These are phyloP conservation scores for Cytospora mali DNA, from an alignment of 2,329 filamentous ascomycete genomes.

Conservation along the genomic window DNA sequence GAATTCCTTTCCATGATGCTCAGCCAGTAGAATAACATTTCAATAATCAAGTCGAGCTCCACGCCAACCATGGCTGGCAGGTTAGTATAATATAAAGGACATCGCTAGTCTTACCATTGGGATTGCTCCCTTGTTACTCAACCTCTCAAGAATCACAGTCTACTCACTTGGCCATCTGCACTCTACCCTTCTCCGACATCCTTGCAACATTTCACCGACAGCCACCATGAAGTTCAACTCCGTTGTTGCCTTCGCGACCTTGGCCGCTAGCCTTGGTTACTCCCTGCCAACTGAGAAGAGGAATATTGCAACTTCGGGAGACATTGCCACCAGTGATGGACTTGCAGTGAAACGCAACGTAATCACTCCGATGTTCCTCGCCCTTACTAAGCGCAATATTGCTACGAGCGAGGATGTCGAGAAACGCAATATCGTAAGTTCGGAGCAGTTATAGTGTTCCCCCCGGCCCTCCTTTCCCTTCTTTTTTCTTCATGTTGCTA, in stretches of 20 bases:
- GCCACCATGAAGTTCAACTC: slow-evolving; percentile 1
- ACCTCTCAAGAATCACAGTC: neutral
- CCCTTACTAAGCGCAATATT: neutral
- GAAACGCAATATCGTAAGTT: neutral
- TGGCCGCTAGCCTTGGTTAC: neutral
- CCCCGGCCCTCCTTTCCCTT: neutral
- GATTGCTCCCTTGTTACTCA: neutral
- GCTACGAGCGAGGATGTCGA: neutral
- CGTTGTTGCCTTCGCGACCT: neutral
- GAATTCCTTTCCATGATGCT: neutral
- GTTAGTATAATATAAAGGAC: neutral
- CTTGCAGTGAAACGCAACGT: neutral
- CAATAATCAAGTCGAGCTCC: neutral
- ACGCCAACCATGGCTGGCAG: neutral
- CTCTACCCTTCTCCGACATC: neutral
- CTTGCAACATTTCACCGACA: neutral
- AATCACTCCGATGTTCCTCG: neutral
- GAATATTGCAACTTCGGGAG: neutral
- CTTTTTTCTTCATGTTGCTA: too few species aligned
- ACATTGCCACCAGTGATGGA: neutral
- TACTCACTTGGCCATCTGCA: neutral
- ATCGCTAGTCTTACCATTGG: neutral
- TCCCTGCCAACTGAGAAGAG: neutral
- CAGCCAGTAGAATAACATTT: neutral
- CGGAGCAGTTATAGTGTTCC: too few species aligned